Conservation (phyloP, 768 basidiomycete species). For the Rhodotorula diobovata region DNA sequence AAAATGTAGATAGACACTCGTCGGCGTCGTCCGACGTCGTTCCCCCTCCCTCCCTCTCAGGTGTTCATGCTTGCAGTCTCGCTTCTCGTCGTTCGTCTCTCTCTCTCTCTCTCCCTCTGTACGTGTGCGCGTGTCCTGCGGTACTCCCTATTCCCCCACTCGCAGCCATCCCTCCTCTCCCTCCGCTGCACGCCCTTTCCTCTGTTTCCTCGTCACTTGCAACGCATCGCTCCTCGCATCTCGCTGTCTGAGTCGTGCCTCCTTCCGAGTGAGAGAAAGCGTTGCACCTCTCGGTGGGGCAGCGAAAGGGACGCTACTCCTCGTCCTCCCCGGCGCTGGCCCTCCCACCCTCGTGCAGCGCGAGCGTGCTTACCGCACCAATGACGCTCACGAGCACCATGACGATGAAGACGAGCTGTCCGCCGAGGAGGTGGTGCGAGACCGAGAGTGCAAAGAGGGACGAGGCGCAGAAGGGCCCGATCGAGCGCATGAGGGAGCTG, state of each 20-base stretch:
- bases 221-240: not conserved
- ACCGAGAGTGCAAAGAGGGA: constrained; percentile 34
- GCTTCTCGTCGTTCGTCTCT: not conserved
- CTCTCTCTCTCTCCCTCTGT: not conserved
- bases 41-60: not conserved
- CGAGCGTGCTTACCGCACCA: constrained; percentile 1
- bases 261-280: too few relatives aligned
- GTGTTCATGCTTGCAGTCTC: not conserved
- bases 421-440: constrained; percentile 10
- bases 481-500: constrained; percentile 30
- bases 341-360: constrained; percentile 18
- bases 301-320: too few relatives aligned
- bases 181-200: not conserved
- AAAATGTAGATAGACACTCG: constrained; percentile 1
- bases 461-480: constrained; percentile 27
- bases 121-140: too few relatives aligned
- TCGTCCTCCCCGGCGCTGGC: constrained; percentile 3
- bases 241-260: too few relatives aligned
- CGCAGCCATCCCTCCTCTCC: not conserved
- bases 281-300: not conserved
- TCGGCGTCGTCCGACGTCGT: too few relatives aligned
- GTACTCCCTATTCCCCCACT: not conserved
- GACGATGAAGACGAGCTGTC: constrained; percentile 22
- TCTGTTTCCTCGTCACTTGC: not conserved
- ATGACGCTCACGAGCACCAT: constrained; percentile 8